Conservation (phyloP, 1,284 basidiomycete species). For the Waitea zeae region DNA sequence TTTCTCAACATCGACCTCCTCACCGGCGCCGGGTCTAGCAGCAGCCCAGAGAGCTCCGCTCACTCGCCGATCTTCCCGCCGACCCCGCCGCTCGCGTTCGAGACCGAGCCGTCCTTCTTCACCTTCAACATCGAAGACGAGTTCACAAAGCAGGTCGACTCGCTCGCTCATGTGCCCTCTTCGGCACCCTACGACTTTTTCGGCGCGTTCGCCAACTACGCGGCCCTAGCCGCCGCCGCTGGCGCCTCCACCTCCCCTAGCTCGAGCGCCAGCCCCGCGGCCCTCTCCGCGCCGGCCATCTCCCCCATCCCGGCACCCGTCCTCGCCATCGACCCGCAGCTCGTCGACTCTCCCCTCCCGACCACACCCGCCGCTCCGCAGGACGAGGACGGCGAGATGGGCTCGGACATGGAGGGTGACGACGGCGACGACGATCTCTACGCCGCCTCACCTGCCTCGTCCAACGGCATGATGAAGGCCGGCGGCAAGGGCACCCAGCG, state of each 20-base stretch:
- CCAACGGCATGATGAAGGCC: constrained; percentile 37
- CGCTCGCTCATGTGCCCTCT: neutral
- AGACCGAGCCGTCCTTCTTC: constrained; percentile 1
- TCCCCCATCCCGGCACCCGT: constrained; percentile 11
- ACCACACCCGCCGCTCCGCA: constrained; percentile 18
- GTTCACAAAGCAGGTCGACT: neutral
- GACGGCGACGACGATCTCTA: constrained; percentile 14
- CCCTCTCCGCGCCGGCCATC: constrained; percentile 11
- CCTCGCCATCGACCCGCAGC: constrained; percentile 33
- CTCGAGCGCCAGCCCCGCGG: constrained; percentile 1
- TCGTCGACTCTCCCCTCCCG: constrained; percentile 26
- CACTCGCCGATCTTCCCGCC: constrained; percentile 1
- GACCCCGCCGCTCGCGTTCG: constrained; percentile 1
- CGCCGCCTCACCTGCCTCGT: constrained; percentile 5
- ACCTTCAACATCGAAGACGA: constrained; percentile 1
- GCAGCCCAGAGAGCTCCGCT: neutral
- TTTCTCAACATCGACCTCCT: constrained; percentile 2
- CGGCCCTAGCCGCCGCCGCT: neutral
- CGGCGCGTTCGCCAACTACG: neutral
- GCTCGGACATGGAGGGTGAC: constrained; percentile 9
- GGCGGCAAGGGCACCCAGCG: constrained; percentile 35
- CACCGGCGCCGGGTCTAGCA: neutral
- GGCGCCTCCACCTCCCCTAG: neutral
- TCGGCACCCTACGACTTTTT: constrained; percentile 2
- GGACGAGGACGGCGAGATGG: constrained; percentile 5